Percentiles rank a stretch among this genome's conserved stretches.
Conservation (phyloP, 73 alveolate genomes). For the Paramecium bursaria region DNA sequence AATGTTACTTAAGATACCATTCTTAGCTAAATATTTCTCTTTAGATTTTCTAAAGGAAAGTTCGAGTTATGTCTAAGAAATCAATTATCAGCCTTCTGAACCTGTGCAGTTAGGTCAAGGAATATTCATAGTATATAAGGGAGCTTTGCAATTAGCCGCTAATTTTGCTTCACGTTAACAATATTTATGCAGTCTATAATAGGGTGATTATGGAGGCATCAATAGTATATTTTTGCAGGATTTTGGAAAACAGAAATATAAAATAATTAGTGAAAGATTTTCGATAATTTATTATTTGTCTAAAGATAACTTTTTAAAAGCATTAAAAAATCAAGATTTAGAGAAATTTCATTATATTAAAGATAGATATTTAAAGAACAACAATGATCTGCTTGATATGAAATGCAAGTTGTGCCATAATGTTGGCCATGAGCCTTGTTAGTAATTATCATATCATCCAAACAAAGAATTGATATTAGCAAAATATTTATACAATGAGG, state of each 20-base stretch:
- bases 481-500: background rate
- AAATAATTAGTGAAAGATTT: conserved; percentile 6
- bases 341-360: conserved; percentile 3
- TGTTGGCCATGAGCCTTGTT: conserved; percentile 47
- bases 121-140: conserved; percentile 16
- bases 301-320: background rate
- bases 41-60: background rate
- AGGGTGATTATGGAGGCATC: conserved; percentile 36
- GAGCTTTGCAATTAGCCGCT: background rate
- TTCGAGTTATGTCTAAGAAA: conserved; percentile 5
- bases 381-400: conserved; percentile 16
- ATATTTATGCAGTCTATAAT: background rate
- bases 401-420: conserved; percentile 36
- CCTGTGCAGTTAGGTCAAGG: background rate
- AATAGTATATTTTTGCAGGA: background rate
- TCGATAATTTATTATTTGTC: conserved; percentile 24
- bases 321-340: conserved; percentile 21
- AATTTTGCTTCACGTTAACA: background rate
- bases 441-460: background rate
- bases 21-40: conserved; percentile 27
- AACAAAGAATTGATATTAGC: conserved; percentile 17
- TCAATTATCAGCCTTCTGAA: conserved; percentile 8
- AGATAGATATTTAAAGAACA: background rate
- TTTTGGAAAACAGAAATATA: background rate
- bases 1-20: conserved; percentile 12